Evolutionary conservation across 371 early-diverging fungal species (phyloP).

Genomic region (Mycotypha africana): DNA sequence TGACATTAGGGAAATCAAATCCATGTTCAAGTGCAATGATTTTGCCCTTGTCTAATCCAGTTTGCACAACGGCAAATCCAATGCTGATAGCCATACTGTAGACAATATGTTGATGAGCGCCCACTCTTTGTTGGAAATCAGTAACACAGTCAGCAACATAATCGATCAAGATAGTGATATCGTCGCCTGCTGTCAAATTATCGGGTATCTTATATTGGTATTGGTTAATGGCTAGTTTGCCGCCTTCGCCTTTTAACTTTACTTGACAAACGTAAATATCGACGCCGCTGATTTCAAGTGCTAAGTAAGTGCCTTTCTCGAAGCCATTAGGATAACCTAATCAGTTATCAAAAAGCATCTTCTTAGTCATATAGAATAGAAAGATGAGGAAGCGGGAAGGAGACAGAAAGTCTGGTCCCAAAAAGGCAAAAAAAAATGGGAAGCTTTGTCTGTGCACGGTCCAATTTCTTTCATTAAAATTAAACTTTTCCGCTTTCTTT

Average conservation of each 20-base stretch:
- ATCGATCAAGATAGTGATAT: slow-evolving; percentile 68
- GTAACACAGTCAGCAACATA: slow-evolving; percentile 75
- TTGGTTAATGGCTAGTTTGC: slow-evolving; percentile 44
- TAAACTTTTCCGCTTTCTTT: too few species aligned
- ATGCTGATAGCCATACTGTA: slow-evolving; percentile 47
- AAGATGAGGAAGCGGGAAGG: too few species aligned
- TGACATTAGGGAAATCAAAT: slow-evolving; percentile 38
- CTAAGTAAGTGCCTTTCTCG: slow-evolving; percentile 86
- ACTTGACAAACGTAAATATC: slow-evolving; percentile 48
- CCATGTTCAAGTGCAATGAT: slow-evolving; percentile 38
- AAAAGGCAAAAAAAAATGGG: too few species aligned
- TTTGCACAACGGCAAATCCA: slow-evolving; percentile 44
- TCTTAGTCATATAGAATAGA: too few species aligned
- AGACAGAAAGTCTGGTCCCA: too few species aligned
- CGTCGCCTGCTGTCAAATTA: slow-evolving; percentile 64
- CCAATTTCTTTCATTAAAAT: too few species aligned
- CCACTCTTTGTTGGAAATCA: slow-evolving; percentile 40
- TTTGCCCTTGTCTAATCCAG: slow-evolving; percentile 29
- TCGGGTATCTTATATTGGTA: slow-evolving; percentile 77
- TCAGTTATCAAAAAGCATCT: background rate
- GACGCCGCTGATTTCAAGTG: slow-evolving; percentile 90
- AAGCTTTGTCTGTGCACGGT: too few species aligned
- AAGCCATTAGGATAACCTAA: slow-evolving; percentile 73
- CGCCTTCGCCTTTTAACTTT: slow-evolving; percentile 42
- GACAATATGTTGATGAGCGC: slow-evolving; percentile 40